Evolutionary conservation across 1,139 yeast species (phyloP), one percentile per base, ranked within the genome.

Genomic region (Pichia sp.): DNA sequence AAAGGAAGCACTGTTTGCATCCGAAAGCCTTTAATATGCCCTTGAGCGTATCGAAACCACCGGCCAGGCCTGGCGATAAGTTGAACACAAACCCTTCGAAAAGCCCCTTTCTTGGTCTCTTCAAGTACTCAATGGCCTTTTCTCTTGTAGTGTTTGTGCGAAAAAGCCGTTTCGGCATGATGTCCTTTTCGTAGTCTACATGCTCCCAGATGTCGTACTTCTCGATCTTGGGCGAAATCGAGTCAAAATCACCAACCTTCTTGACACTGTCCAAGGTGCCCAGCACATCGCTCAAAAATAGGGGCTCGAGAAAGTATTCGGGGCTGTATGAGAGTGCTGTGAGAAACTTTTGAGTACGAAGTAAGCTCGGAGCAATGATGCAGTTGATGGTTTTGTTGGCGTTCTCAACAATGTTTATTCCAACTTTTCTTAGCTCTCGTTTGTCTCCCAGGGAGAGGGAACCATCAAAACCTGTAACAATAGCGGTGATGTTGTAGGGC

Each of bases 341-440:
- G 40, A 93, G 75, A 65, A 92, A 92, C 70, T 93, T 93, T 57
- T 87, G 96, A 0, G 98, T 93, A 60, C 98, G 78, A 62, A 87
- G 69, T 11, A 86, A 77, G 58, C 83, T 82, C 1, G 97, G 96
- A 0, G 97, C 93, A 16, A 92, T 75, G 8, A 87, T 73, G 50
- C 71, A 67, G 50, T 68, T 68, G 19, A 67, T 50, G 19, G 58
- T 59, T 11, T 57, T 57, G 31, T 49, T 53, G 5, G 44, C 85
- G 10, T 81, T 77, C 44, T 74, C 75, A 13, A 78, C 77, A 11
- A 78, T 67, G 16, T 62, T 64, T 30, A 79, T 70, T 0, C 82
- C 82, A 10, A 75, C 57, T 34, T 64, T 64, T 15, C 61, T 62
- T 30, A 79, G 60, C 1, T 72, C 59, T 26, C 66, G 66, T n/a